phyloP scores from a whole-genome alignment of 2,329 filamentous ascomycete species.

The Phaeosphaeriaceae sp. region DNA sequence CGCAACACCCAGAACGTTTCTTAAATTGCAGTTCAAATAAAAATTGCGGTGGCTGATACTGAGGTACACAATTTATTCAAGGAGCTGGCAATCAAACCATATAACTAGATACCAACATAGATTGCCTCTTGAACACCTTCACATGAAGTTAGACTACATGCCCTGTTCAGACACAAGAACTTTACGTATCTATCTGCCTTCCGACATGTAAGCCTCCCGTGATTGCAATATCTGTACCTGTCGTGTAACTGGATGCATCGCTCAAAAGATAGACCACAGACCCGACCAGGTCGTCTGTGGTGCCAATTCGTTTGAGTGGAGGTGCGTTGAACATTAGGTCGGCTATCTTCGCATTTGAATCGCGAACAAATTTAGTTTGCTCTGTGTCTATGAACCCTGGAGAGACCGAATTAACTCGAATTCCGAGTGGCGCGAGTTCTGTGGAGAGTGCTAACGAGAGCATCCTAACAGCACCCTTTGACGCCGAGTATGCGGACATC shows the following conservation, averaged over 20 bases:
- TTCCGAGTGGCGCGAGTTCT: slow-evolving; percentile 9
- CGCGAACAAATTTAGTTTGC: neutral
- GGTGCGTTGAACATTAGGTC: slow-evolving; percentile 4
- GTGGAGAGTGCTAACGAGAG: slow-evolving; percentile 4
- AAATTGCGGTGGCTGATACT: too few species aligned
- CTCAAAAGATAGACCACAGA: slow-evolving; percentile 6
- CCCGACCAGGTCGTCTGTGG: slow-evolving; percentile 3
- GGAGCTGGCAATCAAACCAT: too few species aligned
- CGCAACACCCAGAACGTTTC: too few species aligned
- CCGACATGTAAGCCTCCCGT: slow-evolving; percentile 7
- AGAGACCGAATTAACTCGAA: slow-evolving; percentile 11
- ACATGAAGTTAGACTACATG: too few species aligned
- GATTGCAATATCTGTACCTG: slow-evolving; percentile 7
- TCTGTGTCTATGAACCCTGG: slow-evolving; percentile 13
- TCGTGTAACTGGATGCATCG: slow-evolving; percentile 4
- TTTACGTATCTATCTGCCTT: slow-evolving; percentile 1
- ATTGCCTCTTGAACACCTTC: too few species aligned
- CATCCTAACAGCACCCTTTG: slow-evolving; percentile 7
- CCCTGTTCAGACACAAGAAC: too few species aligned
- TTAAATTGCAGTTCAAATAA: too few species aligned
- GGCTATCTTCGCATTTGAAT: slow-evolving; percentile 1
- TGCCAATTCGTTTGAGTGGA: slow-evolving; percentile 4
- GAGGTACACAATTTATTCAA: too few species aligned
- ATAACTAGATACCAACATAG: too few species aligned
- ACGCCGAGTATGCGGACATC: slow-evolving; percentile 2